Conservation (phyloP, 768 basidiomycete genomes). For the Mycena albidolilacea region DNA sequence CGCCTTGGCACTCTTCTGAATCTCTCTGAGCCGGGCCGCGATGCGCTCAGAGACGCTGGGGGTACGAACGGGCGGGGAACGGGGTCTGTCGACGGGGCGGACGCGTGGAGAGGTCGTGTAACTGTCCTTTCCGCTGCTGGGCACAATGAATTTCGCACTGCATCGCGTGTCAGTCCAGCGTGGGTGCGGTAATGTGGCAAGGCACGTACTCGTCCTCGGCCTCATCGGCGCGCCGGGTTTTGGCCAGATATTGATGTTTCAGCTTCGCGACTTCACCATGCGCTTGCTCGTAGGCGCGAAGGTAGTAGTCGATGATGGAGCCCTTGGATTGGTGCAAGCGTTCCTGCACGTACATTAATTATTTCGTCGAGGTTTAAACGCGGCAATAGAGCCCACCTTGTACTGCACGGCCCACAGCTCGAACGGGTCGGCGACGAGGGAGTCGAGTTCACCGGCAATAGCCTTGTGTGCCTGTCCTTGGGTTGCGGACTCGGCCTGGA, state of each 20-base stretch:
- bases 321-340: slow-evolving; percentile 72
- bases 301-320: slow-evolving; percentile 75
- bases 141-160: slow-evolving; percentile 88
- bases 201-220: slow-evolving; percentile 91
- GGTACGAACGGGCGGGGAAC: slow-evolving; percentile 71
- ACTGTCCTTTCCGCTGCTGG: slow-evolving; percentile 75
- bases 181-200: slow-evolving; percentile 32
- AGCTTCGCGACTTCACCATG: slow-evolving; percentile 79
- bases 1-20: slow-evolving; percentile 67
- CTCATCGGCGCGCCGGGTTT: slow-evolving; percentile 90
- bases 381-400: slow-evolving; percentile 61
- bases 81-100: slow-evolving; percentile 68
- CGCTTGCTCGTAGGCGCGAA: slow-evolving; percentile 79
- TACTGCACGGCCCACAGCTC: slow-evolving; percentile 83
- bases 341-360: slow-evolving; percentile 57
- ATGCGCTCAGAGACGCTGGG: slow-evolving; percentile 92
- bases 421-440: slow-evolving; percentile 86
- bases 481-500: slow-evolving; percentile 77
- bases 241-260: slow-evolving; percentile 83
- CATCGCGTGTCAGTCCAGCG: slow-evolving; percentile 26
- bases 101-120: slow-evolving; percentile 87
- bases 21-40: slow-evolving; percentile 83
- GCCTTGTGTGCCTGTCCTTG: slow-evolving; percentile 84
- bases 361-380: slow-evolving; percentile 30
- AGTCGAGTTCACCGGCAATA: slow-evolving; percentile 82